These are phyloP conservation scores for Benincasa hispida DNA, from an alignment of 306 rosid genomes.

Conservation along the genomic window DNA sequence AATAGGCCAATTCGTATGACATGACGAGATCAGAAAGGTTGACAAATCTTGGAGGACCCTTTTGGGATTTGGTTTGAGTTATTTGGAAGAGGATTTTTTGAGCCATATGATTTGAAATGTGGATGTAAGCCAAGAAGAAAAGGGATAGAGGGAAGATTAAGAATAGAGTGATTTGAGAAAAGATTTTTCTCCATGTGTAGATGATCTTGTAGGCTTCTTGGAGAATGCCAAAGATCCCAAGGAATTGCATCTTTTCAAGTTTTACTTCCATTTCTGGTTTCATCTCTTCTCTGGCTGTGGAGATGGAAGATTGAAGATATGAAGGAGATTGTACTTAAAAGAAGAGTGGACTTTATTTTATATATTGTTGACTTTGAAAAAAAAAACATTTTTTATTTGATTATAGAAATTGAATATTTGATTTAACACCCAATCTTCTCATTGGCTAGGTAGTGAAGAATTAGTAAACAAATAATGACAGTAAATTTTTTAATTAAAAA, in stretches of 20 bases:
- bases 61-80: neutral
- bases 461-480: too few relatives aligned
- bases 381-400: too few relatives aligned
- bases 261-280: constrained; percentile 11
- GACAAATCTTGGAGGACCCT: neutral
- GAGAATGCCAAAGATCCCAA: constrained; percentile 19
- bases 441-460: too few relatives aligned
- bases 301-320: neutral
- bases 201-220: constrained; percentile 16
- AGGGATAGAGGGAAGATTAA: constrained; percentile 19
- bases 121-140: constrained; percentile 16
- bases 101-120: constrained; percentile 10
- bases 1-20: neutral
- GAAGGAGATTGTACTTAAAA: neutral
- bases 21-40: neutral
- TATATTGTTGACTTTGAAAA: neutral
- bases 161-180: constrained; percentile 18
- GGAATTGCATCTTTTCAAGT: constrained; percentile 21
- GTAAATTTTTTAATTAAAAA: too few relatives aligned
- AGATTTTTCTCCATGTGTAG: constrained; percentile 12
- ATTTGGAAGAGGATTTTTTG: neutral
- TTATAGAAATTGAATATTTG: too few relatives aligned
- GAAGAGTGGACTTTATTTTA: neutral
- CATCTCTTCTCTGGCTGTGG: neutral
- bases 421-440: too few relatives aligned